Conservation (phyloP, 1,284 basidiomycete species). For the Marasmius oreades region DNA sequence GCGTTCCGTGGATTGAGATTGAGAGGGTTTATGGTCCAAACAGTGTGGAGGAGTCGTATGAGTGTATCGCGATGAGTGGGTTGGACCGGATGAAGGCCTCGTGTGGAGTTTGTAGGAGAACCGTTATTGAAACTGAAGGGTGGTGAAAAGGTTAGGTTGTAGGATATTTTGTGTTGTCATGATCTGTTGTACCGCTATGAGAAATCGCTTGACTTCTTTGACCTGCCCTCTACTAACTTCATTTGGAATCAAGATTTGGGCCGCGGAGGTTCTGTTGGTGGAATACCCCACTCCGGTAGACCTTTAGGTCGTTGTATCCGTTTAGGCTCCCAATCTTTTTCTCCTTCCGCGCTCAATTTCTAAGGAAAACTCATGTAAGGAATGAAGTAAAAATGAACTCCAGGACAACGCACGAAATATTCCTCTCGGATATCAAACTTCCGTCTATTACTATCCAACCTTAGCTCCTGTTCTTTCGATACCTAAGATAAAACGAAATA, state of each 20-base stretch:
- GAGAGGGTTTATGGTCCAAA: conserved; percentile 42
- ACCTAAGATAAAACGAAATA: too few relatives aligned
- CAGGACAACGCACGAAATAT: conserved; percentile 82
- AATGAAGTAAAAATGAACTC: too few relatives aligned
- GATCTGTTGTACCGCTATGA: too few relatives aligned
- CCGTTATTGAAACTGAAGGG: background rate
- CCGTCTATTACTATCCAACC: conserved; percentile 76
- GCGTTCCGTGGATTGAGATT: conserved; percentile 48
- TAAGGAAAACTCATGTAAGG: conserved; percentile 26
- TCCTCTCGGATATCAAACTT: conserved; percentile 93
- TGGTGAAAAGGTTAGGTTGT: conserved; percentile 7
- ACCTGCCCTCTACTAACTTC: too few relatives aligned
- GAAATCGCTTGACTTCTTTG: too few relatives aligned
- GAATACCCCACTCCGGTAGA: conserved; percentile 85
- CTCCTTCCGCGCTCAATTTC: conserved; percentile 59
- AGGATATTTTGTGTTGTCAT: too few relatives aligned
- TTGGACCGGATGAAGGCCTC: conserved; percentile 50
- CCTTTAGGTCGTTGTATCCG: conserved; percentile 81
- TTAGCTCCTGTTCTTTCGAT: conserved; percentile 80
- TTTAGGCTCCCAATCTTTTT: conserved; percentile 86
- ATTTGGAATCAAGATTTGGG: too few relatives aligned
- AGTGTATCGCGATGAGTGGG: conserved; percentile 42
- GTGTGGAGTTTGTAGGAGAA: conserved; percentile 63
- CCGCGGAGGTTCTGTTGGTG: conserved; percentile 62
- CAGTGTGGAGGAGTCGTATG: conserved; percentile 45